Evolutionary conservation across 805 yeast genomes (phyloP).

Genomic region (Scheffersomyces ergatensis): DNA sequence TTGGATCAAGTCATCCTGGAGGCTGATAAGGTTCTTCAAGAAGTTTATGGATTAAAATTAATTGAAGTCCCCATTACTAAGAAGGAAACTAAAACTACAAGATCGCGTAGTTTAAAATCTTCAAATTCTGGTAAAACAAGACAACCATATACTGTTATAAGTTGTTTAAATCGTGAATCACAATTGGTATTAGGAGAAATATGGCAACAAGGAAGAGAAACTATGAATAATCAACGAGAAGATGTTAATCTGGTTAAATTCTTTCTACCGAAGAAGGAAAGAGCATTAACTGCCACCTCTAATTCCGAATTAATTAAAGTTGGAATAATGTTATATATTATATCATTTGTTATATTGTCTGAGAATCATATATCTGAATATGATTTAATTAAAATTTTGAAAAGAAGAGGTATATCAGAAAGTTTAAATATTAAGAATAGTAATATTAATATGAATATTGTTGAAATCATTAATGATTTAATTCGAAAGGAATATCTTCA

Average conservation of each 20-base stretch:
- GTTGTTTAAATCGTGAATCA: slow-evolving; percentile 16
- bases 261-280: slow-evolving; percentile 19
- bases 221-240: slow-evolving; percentile 5
- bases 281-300: slow-evolving; percentile 15
- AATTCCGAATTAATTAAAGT: slow-evolving; percentile 25
- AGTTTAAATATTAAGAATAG: slow-evolving; percentile 16
- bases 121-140: slow-evolving; percentile 6
- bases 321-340: slow-evolving; percentile 28
- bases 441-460: slow-evolving; percentile 16
- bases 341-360: slow-evolving; percentile 26
- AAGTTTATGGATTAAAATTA: slow-evolving; percentile 26
- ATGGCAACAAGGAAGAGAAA: slow-evolving; percentile 14
- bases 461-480: slow-evolving; percentile 23
- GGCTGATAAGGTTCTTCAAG: slow-evolving; percentile 15
- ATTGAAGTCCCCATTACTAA: slow-evolving; percentile 12
- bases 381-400: slow-evolving; percentile 19
- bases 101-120: background rate
- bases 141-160: slow-evolving; percentile 19
- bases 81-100: slow-evolving; percentile 1
- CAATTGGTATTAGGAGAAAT: slow-evolving; percentile 22
- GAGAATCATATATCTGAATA: slow-evolving; percentile 30
- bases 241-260: slow-evolving; percentile 8
- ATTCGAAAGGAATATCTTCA: slow-evolving; percentile 27
- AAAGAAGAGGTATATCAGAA: slow-evolving; percentile 25
- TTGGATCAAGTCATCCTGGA: slow-evolving; percentile 14